Evolutionary conservation across 1,284 basidiomycete genomes (phyloP).

Genomic region (Sphagnurus paluster): DNA sequence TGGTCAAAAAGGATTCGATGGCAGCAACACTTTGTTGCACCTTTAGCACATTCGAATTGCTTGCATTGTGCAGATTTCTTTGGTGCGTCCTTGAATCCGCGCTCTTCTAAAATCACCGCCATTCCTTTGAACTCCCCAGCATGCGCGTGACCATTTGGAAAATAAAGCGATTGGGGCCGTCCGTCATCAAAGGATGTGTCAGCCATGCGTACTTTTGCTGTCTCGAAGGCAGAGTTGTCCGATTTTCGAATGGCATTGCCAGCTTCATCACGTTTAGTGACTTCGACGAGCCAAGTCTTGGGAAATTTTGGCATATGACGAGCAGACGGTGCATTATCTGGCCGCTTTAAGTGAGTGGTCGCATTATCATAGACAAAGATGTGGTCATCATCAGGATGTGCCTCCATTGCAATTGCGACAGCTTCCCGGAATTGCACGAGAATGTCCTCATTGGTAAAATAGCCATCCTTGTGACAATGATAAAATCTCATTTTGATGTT

Average conservation of each 20-base stretch:
- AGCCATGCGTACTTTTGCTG: too few species aligned
- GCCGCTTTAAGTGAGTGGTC: constrained; percentile 29
- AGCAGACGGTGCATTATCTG: constrained; percentile 28
- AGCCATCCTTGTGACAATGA: too few species aligned
- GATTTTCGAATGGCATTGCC: too few species aligned
- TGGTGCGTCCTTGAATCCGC: neutral
- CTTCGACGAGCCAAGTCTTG: neutral
- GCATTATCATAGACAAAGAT: constrained; percentile 35
- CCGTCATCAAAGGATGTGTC: neutral
- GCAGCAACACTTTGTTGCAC: neutral
- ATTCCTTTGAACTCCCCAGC: neutral
- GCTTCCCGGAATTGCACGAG: constrained; percentile 10
- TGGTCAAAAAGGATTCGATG: neutral
- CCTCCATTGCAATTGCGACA: constrained; percentile 26
- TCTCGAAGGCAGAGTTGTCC: too few species aligned
- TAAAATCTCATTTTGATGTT: too few species aligned
- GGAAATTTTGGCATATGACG: constrained; percentile 13
- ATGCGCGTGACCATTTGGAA: neutral
- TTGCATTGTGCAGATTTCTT: neutral
- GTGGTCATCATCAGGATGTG: constrained; percentile 28
- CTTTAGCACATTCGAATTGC: neutral
- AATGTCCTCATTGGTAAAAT: constrained; percentile 10
- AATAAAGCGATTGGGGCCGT: neutral
- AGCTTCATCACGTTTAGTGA: too few species aligned
- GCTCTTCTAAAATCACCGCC: neutral